Evolutionary conservation across 192 early-diverging fungal genomes (phyloP).

Genomic region (Geranomyces variabilis): DNA sequence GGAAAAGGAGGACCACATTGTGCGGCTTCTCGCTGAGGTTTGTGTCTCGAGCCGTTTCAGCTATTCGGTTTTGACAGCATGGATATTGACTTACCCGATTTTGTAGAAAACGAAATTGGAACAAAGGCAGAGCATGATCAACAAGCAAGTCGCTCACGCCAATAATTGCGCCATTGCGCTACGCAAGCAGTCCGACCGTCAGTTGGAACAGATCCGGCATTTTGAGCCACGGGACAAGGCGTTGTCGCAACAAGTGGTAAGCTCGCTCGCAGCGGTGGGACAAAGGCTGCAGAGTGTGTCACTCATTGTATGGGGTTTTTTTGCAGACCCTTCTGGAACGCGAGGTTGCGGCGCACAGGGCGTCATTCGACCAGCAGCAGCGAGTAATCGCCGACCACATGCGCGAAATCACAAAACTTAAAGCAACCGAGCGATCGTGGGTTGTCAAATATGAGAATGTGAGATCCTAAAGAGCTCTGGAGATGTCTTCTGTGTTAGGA

Average conservation of each 20-base stretch:
- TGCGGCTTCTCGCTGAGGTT: conserved; percentile 76
- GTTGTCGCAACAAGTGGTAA: conserved; percentile 69
- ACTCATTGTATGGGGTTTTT: too few species aligned
- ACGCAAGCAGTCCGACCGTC: conserved; percentile 77
- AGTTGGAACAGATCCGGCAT: conserved; percentile 79
- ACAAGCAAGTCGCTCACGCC: conserved; percentile 70
- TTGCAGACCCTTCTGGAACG: conserved; percentile 60
- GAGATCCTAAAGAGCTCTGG: background rate
- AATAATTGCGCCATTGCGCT: conserved; percentile 68
- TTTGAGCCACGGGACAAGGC: conserved; percentile 80
- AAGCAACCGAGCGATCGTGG: conserved; percentile 63
- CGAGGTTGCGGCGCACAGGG: conserved; percentile 61
- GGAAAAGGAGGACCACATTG: conserved; percentile 78
- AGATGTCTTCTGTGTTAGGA: too few species aligned
- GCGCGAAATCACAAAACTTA: conserved; percentile 60
- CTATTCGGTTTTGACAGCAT: background rate
- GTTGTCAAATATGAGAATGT: conserved; percentile 64
- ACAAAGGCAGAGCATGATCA: conserved; percentile 76
- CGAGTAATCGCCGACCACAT: conserved; percentile 61
- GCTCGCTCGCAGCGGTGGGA: too few species aligned
- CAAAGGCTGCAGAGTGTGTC: too few species aligned
- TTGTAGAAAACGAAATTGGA: conserved; percentile 75
- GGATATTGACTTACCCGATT: background rate
- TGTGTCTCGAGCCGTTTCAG: background rate
- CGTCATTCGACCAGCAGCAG: conserved; percentile 54